Evolutionary conservation across 2,329 filamentous ascomycete genomes (phyloP).

Genomic region (Diaporthe destruens): DNA sequence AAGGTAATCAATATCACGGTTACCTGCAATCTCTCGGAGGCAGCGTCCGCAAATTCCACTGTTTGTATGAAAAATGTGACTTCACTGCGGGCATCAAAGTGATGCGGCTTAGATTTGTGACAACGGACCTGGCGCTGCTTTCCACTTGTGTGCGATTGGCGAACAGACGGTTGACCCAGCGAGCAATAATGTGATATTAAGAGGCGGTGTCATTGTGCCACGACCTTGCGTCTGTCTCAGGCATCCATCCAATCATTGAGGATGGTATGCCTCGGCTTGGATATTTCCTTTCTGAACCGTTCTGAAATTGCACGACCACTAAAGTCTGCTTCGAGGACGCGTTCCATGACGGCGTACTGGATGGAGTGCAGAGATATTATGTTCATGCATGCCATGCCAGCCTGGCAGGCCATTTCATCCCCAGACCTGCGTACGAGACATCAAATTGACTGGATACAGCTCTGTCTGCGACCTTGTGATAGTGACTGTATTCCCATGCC

Average conservation of each 20-base stretch:
- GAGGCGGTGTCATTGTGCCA: constrained; percentile 1
- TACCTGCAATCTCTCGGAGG: not conserved
- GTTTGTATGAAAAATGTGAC: not conserved
- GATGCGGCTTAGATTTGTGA: not conserved
- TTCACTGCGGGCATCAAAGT: not conserved
- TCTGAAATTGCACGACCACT: not conserved
- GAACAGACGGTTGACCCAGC: not conserved
- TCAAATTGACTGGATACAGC: no score
- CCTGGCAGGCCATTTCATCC: not conserved
- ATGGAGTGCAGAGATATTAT: not conserved
- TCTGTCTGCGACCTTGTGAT: not conserved
- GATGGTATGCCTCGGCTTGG: not conserved
- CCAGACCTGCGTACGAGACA: not conserved
- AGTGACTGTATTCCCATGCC: not conserved
- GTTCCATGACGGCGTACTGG: not conserved
- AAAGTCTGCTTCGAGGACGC: not conserved
- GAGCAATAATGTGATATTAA: constrained; percentile 7
- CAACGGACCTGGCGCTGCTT: not conserved
- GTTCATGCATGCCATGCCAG: not conserved
- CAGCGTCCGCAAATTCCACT: not conserved
- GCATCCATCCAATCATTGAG: not conserved
- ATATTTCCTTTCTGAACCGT: no score
- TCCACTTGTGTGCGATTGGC: not conserved
- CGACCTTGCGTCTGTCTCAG: not conserved
- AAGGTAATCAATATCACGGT: not conserved